Evolutionary conservation across 2,329 filamentous ascomycete species (phyloP).

Genomic region (Fusarium palustre): DNA sequence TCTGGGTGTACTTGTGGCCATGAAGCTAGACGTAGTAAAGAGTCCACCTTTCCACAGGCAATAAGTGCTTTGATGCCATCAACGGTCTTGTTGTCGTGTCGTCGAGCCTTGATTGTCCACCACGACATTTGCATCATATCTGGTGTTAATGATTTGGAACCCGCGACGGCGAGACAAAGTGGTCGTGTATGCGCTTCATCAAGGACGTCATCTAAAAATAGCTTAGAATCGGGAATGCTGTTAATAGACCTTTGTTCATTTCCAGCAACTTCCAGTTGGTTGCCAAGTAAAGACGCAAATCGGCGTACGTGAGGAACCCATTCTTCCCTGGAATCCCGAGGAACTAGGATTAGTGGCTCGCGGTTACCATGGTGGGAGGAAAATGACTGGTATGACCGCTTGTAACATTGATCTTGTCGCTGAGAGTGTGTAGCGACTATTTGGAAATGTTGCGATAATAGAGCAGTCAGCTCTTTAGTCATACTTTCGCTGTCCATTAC

Average conservation of each 20-base stretch:
- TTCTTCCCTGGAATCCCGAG: not conserved
- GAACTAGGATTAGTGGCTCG: not conserved
- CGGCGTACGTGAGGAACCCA: not conserved
- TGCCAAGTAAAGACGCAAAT: not conserved
- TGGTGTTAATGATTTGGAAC: not conserved
- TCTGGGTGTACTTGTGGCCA: not conserved
- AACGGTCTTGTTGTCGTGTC: rapidly evolving
- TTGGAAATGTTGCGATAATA: conserved; percentile 6
- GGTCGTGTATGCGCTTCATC: not conserved
- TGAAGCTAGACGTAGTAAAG: not conserved
- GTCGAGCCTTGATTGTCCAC: not conserved
- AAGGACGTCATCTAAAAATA: not conserved
- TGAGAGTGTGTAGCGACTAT: conserved; percentile 5
- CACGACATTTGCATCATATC: conserved; percentile 11
- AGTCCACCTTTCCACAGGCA: not conserved
- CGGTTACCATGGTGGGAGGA: rapidly evolving
- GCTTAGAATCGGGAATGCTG: not conserved
- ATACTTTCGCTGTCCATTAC: rapidly evolving
- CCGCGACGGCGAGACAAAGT: not conserved
- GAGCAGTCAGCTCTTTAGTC: not conserved
- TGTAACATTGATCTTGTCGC: conserved; percentile 26
- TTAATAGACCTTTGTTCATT: rapidly evolving
- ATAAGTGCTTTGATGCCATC: conserved; percentile 12
- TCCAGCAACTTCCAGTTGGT: rapidly evolving
- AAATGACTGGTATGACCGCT: conserved; percentile 10